These are phyloP conservation scores for Saccharomycopsis capsularis DNA, from an alignment of 805 yeast genomes.

Conservation along the genomic window DNA sequence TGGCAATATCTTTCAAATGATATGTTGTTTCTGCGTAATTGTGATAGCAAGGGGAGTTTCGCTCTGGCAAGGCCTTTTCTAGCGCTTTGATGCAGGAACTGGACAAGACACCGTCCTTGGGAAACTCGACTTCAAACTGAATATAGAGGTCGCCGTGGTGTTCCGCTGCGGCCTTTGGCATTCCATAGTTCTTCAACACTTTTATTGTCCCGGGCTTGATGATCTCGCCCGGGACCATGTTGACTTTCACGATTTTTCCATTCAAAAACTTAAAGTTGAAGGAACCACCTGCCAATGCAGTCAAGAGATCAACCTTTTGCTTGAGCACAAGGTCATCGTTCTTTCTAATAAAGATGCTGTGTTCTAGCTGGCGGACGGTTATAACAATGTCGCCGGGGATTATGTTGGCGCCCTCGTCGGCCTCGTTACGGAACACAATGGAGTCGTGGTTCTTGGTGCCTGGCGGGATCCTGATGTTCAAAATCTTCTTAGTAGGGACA, in stretches of 20 bases:
- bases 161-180: slow-evolving; percentile 42
- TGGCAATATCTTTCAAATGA: neutral
- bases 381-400: slow-evolving; percentile 65
- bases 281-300: slow-evolving; percentile 53
- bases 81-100: neutral
- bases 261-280: slow-evolving; percentile 34
- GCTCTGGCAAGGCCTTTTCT: slow-evolving; percentile 3
- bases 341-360: slow-evolving; percentile 34
- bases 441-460: slow-evolving; percentile 50
- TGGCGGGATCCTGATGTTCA: slow-evolving; percentile 46
- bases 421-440: slow-evolving; percentile 50
- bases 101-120: slow-evolving; percentile 28
- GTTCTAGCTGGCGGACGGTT: slow-evolving; percentile 36
- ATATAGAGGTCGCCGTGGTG: slow-evolving; percentile 49
- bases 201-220: slow-evolving; percentile 43
- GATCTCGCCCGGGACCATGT: slow-evolving; percentile 44
- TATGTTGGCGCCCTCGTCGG: slow-evolving; percentile 54
- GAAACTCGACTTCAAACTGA: slow-evolving; percentile 53
- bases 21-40: neutral
- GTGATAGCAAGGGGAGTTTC: slow-evolving; percentile 2
- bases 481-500: slow-evolving; percentile 40
- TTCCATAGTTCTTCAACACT: slow-evolving; percentile 46
- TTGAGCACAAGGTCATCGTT: slow-evolving; percentile 39
- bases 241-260: slow-evolving; percentile 33
- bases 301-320: slow-evolving; percentile 42